Conservation (phyloP, 805 yeast genomes). For the Candida yuanshanica region DNA sequence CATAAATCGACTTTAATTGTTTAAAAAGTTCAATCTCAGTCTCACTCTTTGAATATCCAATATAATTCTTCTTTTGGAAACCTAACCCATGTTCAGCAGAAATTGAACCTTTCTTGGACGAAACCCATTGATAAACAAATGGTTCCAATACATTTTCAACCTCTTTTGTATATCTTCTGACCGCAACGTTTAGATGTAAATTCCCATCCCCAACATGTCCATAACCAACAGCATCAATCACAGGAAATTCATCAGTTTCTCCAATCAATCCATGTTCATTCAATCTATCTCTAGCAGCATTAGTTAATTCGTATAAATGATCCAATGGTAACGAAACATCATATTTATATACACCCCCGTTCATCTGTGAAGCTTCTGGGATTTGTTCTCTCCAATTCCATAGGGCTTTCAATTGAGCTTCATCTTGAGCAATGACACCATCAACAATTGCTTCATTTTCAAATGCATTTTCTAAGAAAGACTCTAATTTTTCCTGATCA, state of each 20-base stretch:
- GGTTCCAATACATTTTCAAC: constrained; percentile 87
- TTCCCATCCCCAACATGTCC: constrained; percentile 99
- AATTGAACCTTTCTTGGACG: constrained; percentile 69
- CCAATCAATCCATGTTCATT: constrained; percentile 53
- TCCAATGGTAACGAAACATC: constrained; percentile 89
- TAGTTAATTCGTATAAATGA: constrained; percentile 77
- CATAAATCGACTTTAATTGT: constrained; percentile 72
- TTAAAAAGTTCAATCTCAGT: constrained; percentile 67
- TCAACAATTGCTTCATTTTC: constrained; percentile 81
- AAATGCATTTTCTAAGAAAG: constrained; percentile 78
- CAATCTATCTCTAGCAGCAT: constrained; percentile 63
- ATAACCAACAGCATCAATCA: constrained; percentile 85
- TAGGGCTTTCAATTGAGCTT: constrained; percentile 70
- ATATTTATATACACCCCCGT: constrained; percentile 95
- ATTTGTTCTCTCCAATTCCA: constrained; percentile 97
- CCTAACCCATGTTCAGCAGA: constrained; percentile 98
- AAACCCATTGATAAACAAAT: constrained; percentile 88
- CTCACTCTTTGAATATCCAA: constrained; percentile 76
- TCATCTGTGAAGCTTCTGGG: constrained; percentile 79
- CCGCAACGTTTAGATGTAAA: constrained; percentile 88
- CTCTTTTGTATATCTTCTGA: constrained; percentile 70
- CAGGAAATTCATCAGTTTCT: constrained; percentile 65
- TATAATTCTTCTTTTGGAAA: constrained; percentile 88
- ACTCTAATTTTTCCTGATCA: constrained; percentile 84
- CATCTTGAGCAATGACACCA: constrained; percentile 96